Evolutionary conservation across 345 rosid genomes (phyloP), one percentile per base, ranked within the genome.

Genomic region (Camelina sativa): DNA sequence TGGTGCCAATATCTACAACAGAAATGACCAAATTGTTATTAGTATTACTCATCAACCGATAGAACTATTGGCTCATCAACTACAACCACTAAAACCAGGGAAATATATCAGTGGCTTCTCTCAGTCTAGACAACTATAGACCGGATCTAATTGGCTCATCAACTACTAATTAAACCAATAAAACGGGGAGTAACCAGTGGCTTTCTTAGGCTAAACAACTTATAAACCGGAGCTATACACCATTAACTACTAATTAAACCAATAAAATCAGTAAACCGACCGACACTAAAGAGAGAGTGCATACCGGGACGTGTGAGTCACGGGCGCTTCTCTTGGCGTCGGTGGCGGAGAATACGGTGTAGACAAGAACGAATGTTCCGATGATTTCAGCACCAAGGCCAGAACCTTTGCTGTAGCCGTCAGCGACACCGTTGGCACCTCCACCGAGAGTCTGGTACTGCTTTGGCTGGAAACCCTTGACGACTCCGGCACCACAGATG

Each of bases 321-420:
- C 87, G 79, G 43, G 85, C 87, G 77, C 73, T 84, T 43, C 87
- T 56, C 80, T 84, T 82, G 19, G 87, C 85, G 66, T 84, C 87
- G 6, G 87, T 83, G 60, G 85, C 82, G 46, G 84, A 81, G 80
- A 78, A 81, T 30, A 81, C 81, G 2, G 84, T 81, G 84, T 81
- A 81, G 55, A 81, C 84, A 2, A 81, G 84, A 34, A 81, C 77
- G 2, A 81, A 81, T 5, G 84, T 81, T 16, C 84, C 84, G 1
- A 81, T 57, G 59, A 81, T 81, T 65, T 81, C 84, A 61, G 84
- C 83, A 16, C 83, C 83, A 6, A 80, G 84, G 11, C 82, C 84
- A 23, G 77, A 78, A 2, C 85, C 85, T 32, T 82, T 81, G 71
- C 82, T 77, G 76, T 84, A 84, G 13, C 87, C 87, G 10, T 7